These are phyloP conservation scores for Verbena officinalis DNA, from an alignment of 257 asterid species.

Conservation along the genomic window DNA sequence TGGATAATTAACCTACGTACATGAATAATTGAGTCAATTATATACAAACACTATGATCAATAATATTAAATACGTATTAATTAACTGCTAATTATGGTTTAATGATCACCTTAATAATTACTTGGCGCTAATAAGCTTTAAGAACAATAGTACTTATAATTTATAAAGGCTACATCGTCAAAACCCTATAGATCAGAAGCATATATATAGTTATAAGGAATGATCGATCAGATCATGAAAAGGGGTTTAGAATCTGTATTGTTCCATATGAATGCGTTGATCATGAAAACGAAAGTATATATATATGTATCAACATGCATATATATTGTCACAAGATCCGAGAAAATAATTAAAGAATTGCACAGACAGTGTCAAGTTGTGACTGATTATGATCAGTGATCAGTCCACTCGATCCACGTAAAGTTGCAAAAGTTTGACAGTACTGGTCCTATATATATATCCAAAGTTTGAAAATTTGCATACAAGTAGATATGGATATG, in stretches of 20 bases:
- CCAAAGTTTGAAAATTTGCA: too few relatives aligned
- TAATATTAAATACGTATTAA: neutral
- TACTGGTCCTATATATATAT: constrained; percentile 8
- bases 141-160: neutral
- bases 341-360: constrained; percentile 13
- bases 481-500: neutral
- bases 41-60: neutral
- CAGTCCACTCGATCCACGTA: neutral
- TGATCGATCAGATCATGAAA: neutral
- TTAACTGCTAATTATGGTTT: neutral
- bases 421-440: constrained; percentile 19
- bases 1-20: too few relatives aligned
- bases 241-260: constrained; percentile 19
- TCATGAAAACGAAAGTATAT: constrained; percentile 15
- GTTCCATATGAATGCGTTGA: constrained; percentile 5
- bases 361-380: constrained; percentile 24
- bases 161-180: neutral
- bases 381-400: neutral
- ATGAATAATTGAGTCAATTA: neutral
- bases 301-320: neutral
- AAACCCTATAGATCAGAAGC: neutral
- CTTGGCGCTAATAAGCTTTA: too few relatives aligned
- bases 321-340: constrained; percentile 31
- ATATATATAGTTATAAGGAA: neutral
- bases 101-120: neutral